A percentile compares a stretch with the other conserved stretches of the same genome.
phyloP scores from a whole-genome alignment of 2,329 filamentous ascomycete genomes.

The Acrocalymma vagum region DNA sequence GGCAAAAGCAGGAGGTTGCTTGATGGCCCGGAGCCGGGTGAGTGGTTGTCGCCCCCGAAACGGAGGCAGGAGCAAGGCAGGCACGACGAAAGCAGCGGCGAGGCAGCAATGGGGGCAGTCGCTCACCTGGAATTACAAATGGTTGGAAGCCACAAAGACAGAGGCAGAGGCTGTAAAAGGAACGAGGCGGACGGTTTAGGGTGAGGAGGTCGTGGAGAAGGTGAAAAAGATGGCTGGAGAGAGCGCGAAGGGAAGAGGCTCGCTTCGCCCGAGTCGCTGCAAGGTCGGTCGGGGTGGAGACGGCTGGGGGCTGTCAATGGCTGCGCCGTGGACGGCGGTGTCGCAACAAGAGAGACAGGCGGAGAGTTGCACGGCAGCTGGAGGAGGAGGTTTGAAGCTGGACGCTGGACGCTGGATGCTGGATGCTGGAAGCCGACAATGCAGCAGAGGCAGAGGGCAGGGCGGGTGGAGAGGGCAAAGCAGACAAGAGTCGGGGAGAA shows the following conservation, averaged over 20 bases:
- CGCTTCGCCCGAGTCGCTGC: conserved; percentile 38
- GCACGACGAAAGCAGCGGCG: conserved; percentile 9
- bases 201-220: conserved; percentile 12
- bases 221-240: conserved; percentile 39
- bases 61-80: conserved; percentile 15
- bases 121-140: conserved; percentile 42
- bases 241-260: conserved; percentile 35
- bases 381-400: conserved; percentile 21
- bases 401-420: conserved; percentile 16
- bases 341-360: conserved; percentile 32
- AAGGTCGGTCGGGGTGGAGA: conserved; percentile 35
- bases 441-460: conserved; percentile 20
- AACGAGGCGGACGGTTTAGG: conserved; percentile 12
- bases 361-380: conserved; percentile 35
- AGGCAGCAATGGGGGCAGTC: conserved; percentile 9
- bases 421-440: conserved; percentile 6
- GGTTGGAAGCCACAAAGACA: conserved; percentile 5
- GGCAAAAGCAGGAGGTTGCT: conserved; percentile 14
- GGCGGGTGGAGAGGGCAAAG: no score
- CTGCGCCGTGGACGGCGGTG: conserved; percentile 15
- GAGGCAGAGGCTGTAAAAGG: not conserved
- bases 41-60: conserved; percentile 14
- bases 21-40: conserved; percentile 8
- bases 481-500: conserved; percentile 9
- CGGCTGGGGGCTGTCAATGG: conserved; percentile 23